phyloP scores from a whole-genome alignment of 225 moss, liverwort and hornwort genomes.

The Neckera pumila region DNA sequence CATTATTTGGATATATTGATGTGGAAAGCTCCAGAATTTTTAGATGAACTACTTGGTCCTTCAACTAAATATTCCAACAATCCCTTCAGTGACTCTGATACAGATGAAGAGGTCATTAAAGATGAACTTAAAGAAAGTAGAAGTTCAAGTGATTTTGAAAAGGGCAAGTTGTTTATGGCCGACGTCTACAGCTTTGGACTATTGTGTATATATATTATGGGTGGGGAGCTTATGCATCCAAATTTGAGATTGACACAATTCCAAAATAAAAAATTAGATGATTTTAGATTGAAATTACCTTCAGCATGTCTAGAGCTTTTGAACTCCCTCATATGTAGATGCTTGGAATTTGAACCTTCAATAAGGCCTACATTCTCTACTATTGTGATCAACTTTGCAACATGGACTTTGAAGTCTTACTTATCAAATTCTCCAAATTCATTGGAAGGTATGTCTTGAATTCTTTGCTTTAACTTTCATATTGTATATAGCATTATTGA shows the following conservation, averaged over 20 bases:
- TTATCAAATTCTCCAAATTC: background rate
- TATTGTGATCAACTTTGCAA: background rate
- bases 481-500: no score
- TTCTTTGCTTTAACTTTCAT: background rate
- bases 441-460: background rate
- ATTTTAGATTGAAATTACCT: background rate
- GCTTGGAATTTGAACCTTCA: background rate
- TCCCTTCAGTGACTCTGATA: background rate
- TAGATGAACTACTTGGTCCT: background rate
- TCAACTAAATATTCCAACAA: rapidly evolving
- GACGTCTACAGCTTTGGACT: background rate
- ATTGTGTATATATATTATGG: rapidly evolving
- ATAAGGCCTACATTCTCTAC: background rate
- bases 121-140: no score
- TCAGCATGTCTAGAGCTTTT: rapidly evolving
- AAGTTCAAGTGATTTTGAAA: no score
- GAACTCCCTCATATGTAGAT: background rate
- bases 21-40: background rate
- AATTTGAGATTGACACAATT: background rate
- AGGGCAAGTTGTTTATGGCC: background rate
- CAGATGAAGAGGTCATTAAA: background rate
- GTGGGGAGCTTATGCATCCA: background rate
- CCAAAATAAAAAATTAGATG: no score
- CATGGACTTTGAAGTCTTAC: rapidly evolving
- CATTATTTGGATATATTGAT: background rate